Base-by-base conservation (phyloP, 805 yeast genomes). In the Candida stauntonica region DNA sequence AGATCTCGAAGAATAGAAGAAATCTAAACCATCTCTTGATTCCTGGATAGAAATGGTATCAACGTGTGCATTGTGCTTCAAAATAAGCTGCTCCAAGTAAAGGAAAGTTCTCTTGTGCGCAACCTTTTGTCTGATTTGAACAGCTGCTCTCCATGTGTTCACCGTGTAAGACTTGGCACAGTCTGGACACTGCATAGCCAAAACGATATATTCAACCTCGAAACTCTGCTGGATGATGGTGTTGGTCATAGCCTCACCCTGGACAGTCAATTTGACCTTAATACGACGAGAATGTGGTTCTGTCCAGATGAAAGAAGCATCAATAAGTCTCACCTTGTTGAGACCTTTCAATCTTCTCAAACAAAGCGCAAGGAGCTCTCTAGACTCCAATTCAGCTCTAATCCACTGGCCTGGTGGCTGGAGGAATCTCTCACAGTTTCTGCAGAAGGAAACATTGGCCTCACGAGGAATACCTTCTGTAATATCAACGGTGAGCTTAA, bases 271-370 rank as follows among this genome's bases (percentile, higher is more conserved):
- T 57, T 89, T 88, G 47, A 94, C 78, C 62, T 88, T 79, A 44
- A 91, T 79, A 70, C 99, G 81, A 63, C 99, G 77, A 19, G 97
- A 88, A 63, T 93, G 99, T 3, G 99, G 99, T 67, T 93, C 99
- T 1, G 99, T 93, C 99, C 99, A 93, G 45, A 94, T 78, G 54
- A 89, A 93, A 5, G 89, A 76, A 3, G 99, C 99, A 66, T 93
- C 98, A 29, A 87, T 79, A 44, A 93, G 68, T 52, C 96, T 71
- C 32, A 88, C 93, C 55, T 85, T 84, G 49, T 77, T 80, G 50
- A 93, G 70, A 40, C 98, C 98, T 53, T 84, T 86, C 55, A 93
- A 70, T 59, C 91, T 77, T 64, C 91, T 79, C 47, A 93, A 68
- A 68, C 97, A 86, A 30, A 93, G 67, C 1, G 99, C 98, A 45